Conservation (phyloP, 2,329 filamentous ascomycete species). For the Corynespora cassiicola region DNA sequence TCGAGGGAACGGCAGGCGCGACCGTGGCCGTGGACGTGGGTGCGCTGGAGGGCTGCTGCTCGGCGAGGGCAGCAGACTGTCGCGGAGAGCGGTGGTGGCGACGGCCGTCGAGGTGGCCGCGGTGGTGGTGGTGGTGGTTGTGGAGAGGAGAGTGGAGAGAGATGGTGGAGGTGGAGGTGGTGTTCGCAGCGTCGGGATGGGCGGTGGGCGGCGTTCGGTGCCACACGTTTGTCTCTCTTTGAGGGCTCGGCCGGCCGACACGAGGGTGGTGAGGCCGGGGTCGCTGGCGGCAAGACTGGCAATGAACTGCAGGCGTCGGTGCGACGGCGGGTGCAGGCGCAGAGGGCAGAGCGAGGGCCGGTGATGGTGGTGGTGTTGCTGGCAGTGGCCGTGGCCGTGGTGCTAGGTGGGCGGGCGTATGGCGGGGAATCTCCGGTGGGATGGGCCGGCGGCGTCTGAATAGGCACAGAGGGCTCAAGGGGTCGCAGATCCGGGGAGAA, state of each 20-base stretch:
- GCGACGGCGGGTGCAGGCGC: conserved; percentile 11
- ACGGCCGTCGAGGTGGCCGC: neutral
- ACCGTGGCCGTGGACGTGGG: conserved; percentile 11
- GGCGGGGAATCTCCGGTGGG: conserved; percentile 22
- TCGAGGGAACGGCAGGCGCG: conserved; percentile 19
- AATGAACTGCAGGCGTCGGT: conserved; percentile 6
- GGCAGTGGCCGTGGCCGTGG: conserved; percentile 19
- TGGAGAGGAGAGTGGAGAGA: conserved; percentile 17
- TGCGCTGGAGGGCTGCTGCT: conserved; percentile 14
- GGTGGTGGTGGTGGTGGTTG: conserved; percentile 1
- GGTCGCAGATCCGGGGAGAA: conserved; percentile 11
- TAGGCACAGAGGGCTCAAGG: conserved; percentile 21
- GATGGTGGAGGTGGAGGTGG: conserved; percentile 15
- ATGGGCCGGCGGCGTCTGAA: conserved; percentile 19
- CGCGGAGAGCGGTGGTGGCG: conserved; percentile 10
- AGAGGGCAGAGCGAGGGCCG: conserved; percentile 8
- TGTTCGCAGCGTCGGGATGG: conserved; percentile 4
- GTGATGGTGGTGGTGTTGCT: conserved; percentile 8
- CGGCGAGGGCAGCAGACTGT: conserved; percentile 8
- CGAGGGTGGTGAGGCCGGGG: conserved; percentile 16
- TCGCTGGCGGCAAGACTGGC: no score
- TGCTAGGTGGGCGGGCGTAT: conserved; percentile 30
- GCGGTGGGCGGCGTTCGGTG: conserved; percentile 20
- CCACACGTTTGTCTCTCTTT: conserved; percentile 36
- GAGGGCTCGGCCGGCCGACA: conserved; percentile 22